Base-by-base conservation (phyloP, 2,329 filamentous ascomycete species). In the Colletotrichum karsti region DNA sequence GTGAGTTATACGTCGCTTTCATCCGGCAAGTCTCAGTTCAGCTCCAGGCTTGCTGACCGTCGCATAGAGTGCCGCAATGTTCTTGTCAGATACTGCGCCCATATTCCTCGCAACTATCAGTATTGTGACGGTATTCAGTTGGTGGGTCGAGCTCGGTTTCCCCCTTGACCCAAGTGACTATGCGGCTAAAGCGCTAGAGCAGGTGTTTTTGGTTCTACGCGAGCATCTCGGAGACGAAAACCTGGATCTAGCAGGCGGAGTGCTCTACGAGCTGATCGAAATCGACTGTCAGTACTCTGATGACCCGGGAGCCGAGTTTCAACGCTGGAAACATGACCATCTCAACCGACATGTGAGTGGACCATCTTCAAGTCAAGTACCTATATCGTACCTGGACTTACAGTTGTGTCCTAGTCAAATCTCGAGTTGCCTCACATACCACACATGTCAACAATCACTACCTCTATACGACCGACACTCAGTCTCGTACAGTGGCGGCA, bases 211-310 rank as follows among this genome's bases (percentile, higher is more conserved):
- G 12, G 75, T 83, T 39, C 71, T 84, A 15, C 76, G 81, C 55
- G 80, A 83, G 51, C 80, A 82, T 70, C 76, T 84, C 39, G 82
- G 82, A 8, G 82, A 84, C 54, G 81, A 83, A 67, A 81, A 82
- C 61, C 72, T 84, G 35, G 81, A 82, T 48, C 71, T 81, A 22
- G 80, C 82, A 12, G 78, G 80, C 33, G 83, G 82, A 5, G 82
- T 84, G 4, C 75, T 84, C 7, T 83, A 84, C 66, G 83, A 84
- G 70, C 72, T 84, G 63, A 84, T 84, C 37, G 82, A 84, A 70
- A 75, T 84, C 35, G 81, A 84, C 70, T 82, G 80, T 58, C 75
- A 80, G 39, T 74, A 81, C 69, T 82, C 80, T 2, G 81, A 83
- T 48, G 83, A 84, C 57, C 78, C 81, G 37, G 81, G 81, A 15